Evolutionary conservation across 2,329 filamentous ascomycete genomes (phyloP), one percentile per base, ranked within the genome.

Genomic region (Scleromitrula shiraiana): DNA sequence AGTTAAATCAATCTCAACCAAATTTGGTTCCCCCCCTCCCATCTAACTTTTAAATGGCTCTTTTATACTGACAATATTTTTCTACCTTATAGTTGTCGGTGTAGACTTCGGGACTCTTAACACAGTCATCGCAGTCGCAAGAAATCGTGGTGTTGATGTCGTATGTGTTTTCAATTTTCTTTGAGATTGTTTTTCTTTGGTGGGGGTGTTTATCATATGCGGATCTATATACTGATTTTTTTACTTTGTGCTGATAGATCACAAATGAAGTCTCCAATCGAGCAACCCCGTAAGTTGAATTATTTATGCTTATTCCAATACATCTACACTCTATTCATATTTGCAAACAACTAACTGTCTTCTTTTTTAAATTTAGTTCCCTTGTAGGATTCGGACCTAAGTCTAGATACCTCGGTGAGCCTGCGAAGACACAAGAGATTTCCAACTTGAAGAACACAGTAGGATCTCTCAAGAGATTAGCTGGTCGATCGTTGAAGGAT

Each of bases 361-460:
- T n/a, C n/a, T n/a, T n/a, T n/a, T n/a, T n/a, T n/a, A n/a, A n/a
- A n/a, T 50, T 47, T 63, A 94, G 90, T 54, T 89, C 93, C 54
- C 77, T 98, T 58, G 93, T 98, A 63, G 90, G 88, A 64, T 98
- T 98, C 70, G 88, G 89, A 52, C 85, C 88, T 67, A 95, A 95
- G 74, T 83, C 80, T 69, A 86, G 93, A 74, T 95, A 94, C 68
- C 79, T 98, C 57, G 93, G 93, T 59, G 93, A 98, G 75, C 71
- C 87, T 50, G 93, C 93, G 60, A 97, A 97, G 81, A 97, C 91
- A 59, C 91, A 96, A 74, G 93, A 98, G 73, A 94, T 95, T 67
- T 95, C 91, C 65, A 98, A 98, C 77, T 82, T 97, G 65, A 98
- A 97, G 77, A 98, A 98, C 79, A 98, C 93, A 59, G 87, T 98